A percentile compares a stretch with the other conserved stretches of the same genome.
phyloP scores from a whole-genome alignment of 805 yeast species.

The Saccharomycopsis guyanensis region DNA sequence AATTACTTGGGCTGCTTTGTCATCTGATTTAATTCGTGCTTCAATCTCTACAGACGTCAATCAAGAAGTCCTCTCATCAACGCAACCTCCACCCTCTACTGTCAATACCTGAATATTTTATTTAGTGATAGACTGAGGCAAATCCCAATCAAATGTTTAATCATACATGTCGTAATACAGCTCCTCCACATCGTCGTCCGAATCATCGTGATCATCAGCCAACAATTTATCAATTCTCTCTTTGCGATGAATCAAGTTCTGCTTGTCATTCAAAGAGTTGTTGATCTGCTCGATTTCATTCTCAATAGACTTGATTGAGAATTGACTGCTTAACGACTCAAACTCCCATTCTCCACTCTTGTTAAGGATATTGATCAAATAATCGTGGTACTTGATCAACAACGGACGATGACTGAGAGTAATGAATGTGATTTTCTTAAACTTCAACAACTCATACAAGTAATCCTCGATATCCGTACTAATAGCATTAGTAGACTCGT shows the following conservation, averaged over 20 bases:
- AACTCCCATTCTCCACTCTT: conserved; percentile 48
- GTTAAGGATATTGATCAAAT: conserved; percentile 58
- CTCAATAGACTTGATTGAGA: conserved; percentile 60
- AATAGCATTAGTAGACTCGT: conserved; percentile 93
- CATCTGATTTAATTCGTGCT: too few relatives aligned
- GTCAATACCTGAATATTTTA: too few relatives aligned
- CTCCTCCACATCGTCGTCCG: conserved; percentile 3
- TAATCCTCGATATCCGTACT: conserved; percentile 85
- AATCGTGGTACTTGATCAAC: conserved; percentile 77
- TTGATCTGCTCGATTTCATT: conserved; percentile 67
- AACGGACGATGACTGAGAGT: conserved; percentile 81
- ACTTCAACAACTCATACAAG: conserved; percentile 66
- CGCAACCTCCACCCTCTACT: too few relatives aligned
- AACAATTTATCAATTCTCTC: conserved; percentile 42
- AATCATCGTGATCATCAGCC: conserved; percentile 9
- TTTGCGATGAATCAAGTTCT: conserved; percentile 52
- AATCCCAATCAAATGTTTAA: too few relatives aligned
- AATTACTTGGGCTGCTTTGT: too few relatives aligned
- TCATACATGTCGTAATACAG: conserved; percentile 7
- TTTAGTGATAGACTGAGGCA: too few relatives aligned
- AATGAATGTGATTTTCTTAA: conserved; percentile 64
- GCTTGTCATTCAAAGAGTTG: conserved; percentile 50
- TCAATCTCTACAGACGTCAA: too few relatives aligned
- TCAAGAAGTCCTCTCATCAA: too few relatives aligned
- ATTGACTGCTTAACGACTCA: conserved; percentile 58